phyloP scores from a whole-genome alignment of 148 eudicot species.

The Silene conica region DNA sequence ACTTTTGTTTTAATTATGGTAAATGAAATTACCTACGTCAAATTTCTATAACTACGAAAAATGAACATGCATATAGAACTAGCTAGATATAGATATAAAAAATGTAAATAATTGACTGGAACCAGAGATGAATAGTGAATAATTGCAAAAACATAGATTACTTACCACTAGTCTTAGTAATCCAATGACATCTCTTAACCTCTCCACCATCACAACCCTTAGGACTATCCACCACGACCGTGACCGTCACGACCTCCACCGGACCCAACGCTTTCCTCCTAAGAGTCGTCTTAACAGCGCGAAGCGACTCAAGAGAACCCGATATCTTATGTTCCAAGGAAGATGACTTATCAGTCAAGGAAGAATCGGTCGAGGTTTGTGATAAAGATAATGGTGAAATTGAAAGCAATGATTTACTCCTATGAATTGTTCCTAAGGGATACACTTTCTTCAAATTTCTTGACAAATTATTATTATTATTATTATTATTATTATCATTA shows the following conservation, averaged over 20 bases:
- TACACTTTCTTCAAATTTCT: conserved; percentile 74
- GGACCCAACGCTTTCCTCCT: conserved; percentile 26
- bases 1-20: too few species aligned
- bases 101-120: too few species aligned
- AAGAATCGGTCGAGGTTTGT: conserved; percentile 66
- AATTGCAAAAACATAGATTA: too few species aligned
- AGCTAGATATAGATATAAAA: too few species aligned
- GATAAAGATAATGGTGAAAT: conserved; percentile 71
- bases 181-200: conserved; percentile 85
- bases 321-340: conserved; percentile 67
- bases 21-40: too few species aligned
- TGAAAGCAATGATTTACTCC: conserved; percentile 66
- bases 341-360: conserved; percentile 48
- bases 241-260: conserved; percentile 2
- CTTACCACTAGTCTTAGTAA: conserved; percentile 82
- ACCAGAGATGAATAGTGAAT: too few species aligned
- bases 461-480: conserved; percentile 28
- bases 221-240: conserved; percentile 13
- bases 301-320: conserved; percentile 55
- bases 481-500: conserved; percentile 21
- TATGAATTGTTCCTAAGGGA: conserved; percentile 51
- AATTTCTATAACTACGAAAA: too few species aligned
- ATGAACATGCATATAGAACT: too few species aligned
- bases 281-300: conserved; percentile 24
- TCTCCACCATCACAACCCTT: conserved; percentile 26